These are phyloP conservation scores for Cystobasidium slooffiae DNA, from an alignment of 1,284 basidiomycete species.

Conservation along the genomic window DNA sequence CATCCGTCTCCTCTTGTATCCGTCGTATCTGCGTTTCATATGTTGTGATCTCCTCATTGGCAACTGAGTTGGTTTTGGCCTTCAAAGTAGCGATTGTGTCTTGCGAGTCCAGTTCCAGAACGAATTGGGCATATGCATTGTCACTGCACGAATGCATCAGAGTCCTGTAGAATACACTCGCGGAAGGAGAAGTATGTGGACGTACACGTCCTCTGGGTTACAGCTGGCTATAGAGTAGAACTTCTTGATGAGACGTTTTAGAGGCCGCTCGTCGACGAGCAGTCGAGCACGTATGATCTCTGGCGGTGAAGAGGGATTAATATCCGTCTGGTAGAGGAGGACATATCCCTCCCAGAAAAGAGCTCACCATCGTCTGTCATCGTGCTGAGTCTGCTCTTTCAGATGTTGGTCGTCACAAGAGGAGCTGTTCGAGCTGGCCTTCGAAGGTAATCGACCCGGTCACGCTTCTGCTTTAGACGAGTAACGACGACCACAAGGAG, in stretches of 20 bases:
- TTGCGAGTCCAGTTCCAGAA: conserved; percentile 46
- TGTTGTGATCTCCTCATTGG: conserved; percentile 44
- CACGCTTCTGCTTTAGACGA: not conserved
- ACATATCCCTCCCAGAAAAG: not conserved
- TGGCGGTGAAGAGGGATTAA: not conserved
- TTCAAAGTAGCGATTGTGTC: conserved; percentile 38
- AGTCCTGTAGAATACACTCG: not conserved
- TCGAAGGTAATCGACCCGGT: not conserved
- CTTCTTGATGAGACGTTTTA: conserved; percentile 46
- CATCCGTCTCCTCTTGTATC: conserved; percentile 31
- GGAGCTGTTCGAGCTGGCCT: not conserved
- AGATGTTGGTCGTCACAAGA: no score
- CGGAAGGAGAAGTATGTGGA: not conserved
- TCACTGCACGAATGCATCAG: conserved; percentile 28
- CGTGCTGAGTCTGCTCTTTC: not conserved
- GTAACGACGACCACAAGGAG: not conserved
- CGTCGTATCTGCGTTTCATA: conserved; percentile 43
- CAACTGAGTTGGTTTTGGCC: conserved; percentile 21
- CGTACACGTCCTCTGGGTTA: conserved; percentile 46
- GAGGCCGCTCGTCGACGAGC: conserved; percentile 42
- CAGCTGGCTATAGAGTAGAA: conserved; percentile 46
- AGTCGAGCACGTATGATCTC: conserved; percentile 42
- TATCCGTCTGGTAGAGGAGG: not conserved
- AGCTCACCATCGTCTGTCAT: conserved; percentile 41
- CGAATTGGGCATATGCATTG: conserved; percentile 46